Conservation (phyloP, 1,284 basidiomycete species). For the Sporisorium graminicola region DNA sequence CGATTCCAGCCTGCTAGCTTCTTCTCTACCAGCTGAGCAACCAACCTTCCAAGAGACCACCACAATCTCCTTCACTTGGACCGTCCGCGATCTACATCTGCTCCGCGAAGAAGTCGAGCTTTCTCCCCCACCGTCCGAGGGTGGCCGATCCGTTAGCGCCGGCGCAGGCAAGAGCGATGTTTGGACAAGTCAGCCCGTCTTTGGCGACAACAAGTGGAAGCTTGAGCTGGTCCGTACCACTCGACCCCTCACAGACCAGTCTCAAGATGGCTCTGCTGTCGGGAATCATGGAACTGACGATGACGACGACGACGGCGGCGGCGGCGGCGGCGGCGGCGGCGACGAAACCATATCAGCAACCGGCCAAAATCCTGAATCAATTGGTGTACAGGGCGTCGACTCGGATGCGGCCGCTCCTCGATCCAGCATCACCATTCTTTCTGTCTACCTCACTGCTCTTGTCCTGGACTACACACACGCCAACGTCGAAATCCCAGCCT, state of each 20-base stretch:
- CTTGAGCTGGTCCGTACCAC: constrained; percentile 61
- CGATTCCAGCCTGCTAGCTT: constrained; percentile 13
- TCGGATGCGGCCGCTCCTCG: constrained; percentile 1
- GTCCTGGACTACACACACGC: constrained; percentile 52
- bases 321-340: background rate
- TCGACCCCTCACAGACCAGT: constrained; percentile 10
- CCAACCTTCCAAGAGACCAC: constrained; percentile 59
- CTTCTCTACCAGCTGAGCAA: constrained; percentile 16
- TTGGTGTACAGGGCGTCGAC: background rate
- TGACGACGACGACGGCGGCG: background rate
- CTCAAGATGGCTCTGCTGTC: background rate
- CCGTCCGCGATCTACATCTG: constrained; percentile 53
- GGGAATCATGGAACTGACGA: no score
- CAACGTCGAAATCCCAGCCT: constrained; percentile 48
- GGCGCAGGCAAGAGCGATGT: constrained; percentile 62
- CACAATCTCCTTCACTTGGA: constrained; percentile 62
- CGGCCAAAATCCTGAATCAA: background rate
- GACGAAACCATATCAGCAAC: background rate
- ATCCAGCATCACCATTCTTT: constrained; percentile 51
- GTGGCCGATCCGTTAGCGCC: constrained; percentile 59
- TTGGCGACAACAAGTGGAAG: constrained; percentile 67
- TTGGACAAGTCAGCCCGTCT: constrained; percentile 64
- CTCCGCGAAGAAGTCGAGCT: constrained; percentile 62
- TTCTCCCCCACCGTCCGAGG: constrained; percentile 49
- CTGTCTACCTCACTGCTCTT: constrained; percentile 57